phyloP scores from a whole-genome alignment of 305 asterid genomes.

The Salvia sclarea region DNA sequence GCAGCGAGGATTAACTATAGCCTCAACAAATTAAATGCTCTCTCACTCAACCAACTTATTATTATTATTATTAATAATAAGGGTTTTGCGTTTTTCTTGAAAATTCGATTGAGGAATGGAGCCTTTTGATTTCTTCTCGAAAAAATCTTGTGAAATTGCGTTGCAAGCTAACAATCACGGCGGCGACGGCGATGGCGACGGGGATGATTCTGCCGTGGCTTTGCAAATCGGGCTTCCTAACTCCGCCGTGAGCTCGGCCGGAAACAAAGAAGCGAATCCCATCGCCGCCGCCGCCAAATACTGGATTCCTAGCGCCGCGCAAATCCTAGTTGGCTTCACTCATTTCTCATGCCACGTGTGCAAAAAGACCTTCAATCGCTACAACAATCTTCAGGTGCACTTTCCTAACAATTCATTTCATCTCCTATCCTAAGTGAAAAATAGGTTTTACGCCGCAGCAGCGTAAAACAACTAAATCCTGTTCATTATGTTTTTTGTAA shows the following conservation, averaged over 20 bases:
- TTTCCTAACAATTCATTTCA: no score
- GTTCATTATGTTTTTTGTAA: no score
- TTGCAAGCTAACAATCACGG: conserved; percentile 20
- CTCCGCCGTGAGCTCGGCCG: conserved; percentile 16
- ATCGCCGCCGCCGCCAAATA: conserved; percentile 22
- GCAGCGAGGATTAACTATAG: conserved; percentile 44
- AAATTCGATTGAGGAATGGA: conserved; percentile 26
- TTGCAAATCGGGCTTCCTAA: conserved; percentile 63
- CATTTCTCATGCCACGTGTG: conserved; percentile 71
- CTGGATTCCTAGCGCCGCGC: conserved; percentile 68
- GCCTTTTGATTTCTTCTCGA: conserved; percentile 56
- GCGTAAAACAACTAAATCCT: no score
- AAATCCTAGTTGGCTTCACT: conserved; percentile 61
- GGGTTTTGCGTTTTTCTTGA: conserved; percentile 5
- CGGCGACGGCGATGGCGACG: neutral
- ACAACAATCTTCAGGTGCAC: conserved; percentile 72
- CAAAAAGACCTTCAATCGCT: conserved; percentile 61
- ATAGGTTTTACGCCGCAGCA: no score
- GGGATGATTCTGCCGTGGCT: conserved; percentile 41
- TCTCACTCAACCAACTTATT: conserved; percentile 42
- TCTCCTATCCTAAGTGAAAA: no score
- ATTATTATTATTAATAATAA: conserved; percentile 22
- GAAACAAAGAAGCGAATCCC: conserved; percentile 6
- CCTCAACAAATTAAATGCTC: conserved; percentile 30
- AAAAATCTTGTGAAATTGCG: conserved; percentile 29